phyloP scores from a whole-genome alignment of 257 asterid genomes.

The Jacaranda mimosifolia region DNA sequence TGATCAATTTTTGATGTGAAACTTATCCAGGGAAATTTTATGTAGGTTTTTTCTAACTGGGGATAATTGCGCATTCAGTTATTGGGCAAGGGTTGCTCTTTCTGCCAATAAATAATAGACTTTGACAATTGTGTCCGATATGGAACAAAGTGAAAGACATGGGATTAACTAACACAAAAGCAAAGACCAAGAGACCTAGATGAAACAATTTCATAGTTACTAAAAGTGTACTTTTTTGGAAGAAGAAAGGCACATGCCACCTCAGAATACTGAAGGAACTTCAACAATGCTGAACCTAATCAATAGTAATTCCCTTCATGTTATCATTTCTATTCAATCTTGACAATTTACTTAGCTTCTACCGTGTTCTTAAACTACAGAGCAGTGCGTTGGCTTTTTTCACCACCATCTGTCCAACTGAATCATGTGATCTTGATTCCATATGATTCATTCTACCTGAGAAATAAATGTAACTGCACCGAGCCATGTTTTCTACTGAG shows the following conservation, averaged over 20 bases:
- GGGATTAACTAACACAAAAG: too few species aligned
- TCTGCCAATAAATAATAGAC: background rate
- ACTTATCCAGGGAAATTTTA: background rate
- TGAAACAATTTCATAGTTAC: background rate
- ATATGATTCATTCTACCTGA: background rate
- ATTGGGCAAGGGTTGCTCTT: constrained; percentile 3
- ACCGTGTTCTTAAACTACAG: background rate
- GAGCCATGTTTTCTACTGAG: background rate
- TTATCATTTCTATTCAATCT: background rate
- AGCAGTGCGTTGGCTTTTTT: background rate
- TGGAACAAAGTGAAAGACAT: too few species aligned
- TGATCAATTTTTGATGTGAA: background rate
- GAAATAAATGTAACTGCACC: background rate
- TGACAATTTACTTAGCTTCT: constrained; percentile 6
- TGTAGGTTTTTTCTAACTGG: background rate
- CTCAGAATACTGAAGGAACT: background rate
- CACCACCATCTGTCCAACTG: background rate
- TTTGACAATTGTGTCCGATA: too few species aligned
- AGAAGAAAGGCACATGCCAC: background rate
- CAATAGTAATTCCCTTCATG: background rate
- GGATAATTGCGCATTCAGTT: background rate
- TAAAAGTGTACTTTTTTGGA: background rate
- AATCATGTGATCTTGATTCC: background rate
- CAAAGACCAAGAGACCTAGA: background rate
- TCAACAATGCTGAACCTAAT: background rate